Base-by-base conservation (phyloP, 306 rosid genomes). In the Erythrophleum fordii region DNA sequence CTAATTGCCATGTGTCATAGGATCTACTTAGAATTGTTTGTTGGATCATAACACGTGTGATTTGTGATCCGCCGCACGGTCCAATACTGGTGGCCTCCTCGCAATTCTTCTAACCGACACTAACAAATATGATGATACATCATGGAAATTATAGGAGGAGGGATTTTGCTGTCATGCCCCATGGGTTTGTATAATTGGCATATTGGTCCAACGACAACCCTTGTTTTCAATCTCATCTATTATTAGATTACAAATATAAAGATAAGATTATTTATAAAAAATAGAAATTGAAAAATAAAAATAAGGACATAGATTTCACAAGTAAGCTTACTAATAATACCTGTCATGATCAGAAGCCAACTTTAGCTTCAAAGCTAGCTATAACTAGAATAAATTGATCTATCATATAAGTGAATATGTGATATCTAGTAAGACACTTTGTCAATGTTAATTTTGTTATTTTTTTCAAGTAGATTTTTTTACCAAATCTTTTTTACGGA, bases 21-120 rank as follows among this genome's bases (percentile, higher is more conserved):
- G 45, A 62, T 55, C 41, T 20, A 45, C 44, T 42, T 46, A 2
- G 69, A 34, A 22, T 42, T 67, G 37, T 28, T 29, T 22, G 77
- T 52, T 44, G 17, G 20, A 2, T 45, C 16, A 17, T 51, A 61
- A 86, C 84, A 82, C 91, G 87, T 87, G 93, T 76, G 37, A n/a
- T 9, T 0, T 55, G 12, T 59, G 70, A 74, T n/a, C 55, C n/a
- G 68, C 52, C 9, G 2, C 68, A 8, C 4, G 22, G 25, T 78
- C 58, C 5, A 72, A 13, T 20, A 18, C 25, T 0, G 29, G 28
- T 64, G 87, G 90, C 76, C 77, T 80, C 58, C 72, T 6, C 12
- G 1, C 2, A 41, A 70, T 76, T 77, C 11, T 16, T 2, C 68
- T 46, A 56, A 88, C 91, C 97, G 88, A 89, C 92, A 73, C 23